These are phyloP conservation scores for Cenchrus purpureus DNA, from an alignment of 176 grass and related monocot species.

Conservation along the genomic window DNA sequence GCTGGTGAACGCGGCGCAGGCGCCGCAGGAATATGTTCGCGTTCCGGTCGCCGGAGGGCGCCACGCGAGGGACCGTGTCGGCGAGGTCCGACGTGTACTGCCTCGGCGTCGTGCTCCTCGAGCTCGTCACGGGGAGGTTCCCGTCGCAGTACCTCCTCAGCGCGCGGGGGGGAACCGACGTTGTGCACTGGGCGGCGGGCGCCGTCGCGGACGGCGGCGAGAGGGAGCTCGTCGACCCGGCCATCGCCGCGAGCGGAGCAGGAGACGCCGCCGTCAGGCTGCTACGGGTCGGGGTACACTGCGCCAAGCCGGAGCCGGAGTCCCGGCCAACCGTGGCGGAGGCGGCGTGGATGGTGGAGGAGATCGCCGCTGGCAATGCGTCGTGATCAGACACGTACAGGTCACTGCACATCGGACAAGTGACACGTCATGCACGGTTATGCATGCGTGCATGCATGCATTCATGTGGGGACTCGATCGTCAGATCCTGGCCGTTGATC, in stretches of 20 bases:
- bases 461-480: slow-evolving; percentile 9
- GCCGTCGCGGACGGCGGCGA: slow-evolving; percentile 54
- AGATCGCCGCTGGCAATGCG: slow-evolving; percentile 38
- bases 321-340: slow-evolving; percentile 51
- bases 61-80: slow-evolving; percentile 30
- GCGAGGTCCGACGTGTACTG: slow-evolving; percentile 76
- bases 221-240: slow-evolving; percentile 44
- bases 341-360: slow-evolving; percentile 60
- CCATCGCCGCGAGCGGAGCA: neutral
- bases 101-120: slow-evolving; percentile 70
- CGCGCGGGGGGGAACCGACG: slow-evolving; percentile 62
- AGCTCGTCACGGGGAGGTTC: slow-evolving; percentile 66
- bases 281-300: slow-evolving; percentile 46
- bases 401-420: neutral
- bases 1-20: slow-evolving; percentile 55
- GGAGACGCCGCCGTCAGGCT: slow-evolving; percentile 34
- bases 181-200: slow-evolving; percentile 60
- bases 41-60: slow-evolving; percentile 63
- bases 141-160: slow-evolving; percentile 70
- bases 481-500: slow-evolving; percentile 34
- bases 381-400: neutral
- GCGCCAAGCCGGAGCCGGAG: slow-evolving; percentile 45
- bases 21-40: slow-evolving; percentile 66
- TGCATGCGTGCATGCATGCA: neutral
- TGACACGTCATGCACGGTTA: neutral